Evolutionary conservation across 768 basidiomycete species (phyloP), one percentile per base, ranked within the genome.

Genomic region (Suillus weaverae): DNA sequence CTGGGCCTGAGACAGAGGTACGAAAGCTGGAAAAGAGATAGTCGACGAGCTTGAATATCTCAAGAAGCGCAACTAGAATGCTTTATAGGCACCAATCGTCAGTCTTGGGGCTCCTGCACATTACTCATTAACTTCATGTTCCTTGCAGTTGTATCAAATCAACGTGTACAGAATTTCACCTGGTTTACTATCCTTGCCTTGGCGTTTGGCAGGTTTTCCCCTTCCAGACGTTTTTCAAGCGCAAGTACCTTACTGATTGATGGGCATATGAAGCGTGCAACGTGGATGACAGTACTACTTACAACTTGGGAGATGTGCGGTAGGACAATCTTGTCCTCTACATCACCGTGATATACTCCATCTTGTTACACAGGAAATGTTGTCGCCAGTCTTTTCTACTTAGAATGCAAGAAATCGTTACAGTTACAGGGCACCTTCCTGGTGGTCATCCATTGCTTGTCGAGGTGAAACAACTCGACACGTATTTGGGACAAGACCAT

Each of bases 151-250:
- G 98, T 95, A 33, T 99, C 97, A 44, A 94, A 96, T 75, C 67
- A 80, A 41, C 91, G 97, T 61, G 96, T 99, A 38, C 91, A 95
- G 77, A 92, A 87, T 70, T 98, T 99, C 79, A 92, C 93, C 1
- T 90, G 94, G 84, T 89, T 99, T 75, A 90, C 94, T 14, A 83
- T 97, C 65, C 26, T 89, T 54, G 87, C 91, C 82, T 98, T 41
- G 96, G 97, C 10, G 85, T 84, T 51, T 99, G 97, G 97, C 95
- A 98, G 80, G 92, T 99, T 51, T 79, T 97, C 75, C 96, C 98
- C 73, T 81, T 99, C 18, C 87, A 95, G 54, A 85, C 94, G 6
- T 98, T 92, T 86, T 98, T 99, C 87, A 95, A 93, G 81, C 86
- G 91, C 72, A 97, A 95, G 79, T 94, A 95, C 78, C 88, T 95